Base-by-base conservation (phyloP, 768 basidiomycete genomes). In the Coprinellus micaceus region DNA sequence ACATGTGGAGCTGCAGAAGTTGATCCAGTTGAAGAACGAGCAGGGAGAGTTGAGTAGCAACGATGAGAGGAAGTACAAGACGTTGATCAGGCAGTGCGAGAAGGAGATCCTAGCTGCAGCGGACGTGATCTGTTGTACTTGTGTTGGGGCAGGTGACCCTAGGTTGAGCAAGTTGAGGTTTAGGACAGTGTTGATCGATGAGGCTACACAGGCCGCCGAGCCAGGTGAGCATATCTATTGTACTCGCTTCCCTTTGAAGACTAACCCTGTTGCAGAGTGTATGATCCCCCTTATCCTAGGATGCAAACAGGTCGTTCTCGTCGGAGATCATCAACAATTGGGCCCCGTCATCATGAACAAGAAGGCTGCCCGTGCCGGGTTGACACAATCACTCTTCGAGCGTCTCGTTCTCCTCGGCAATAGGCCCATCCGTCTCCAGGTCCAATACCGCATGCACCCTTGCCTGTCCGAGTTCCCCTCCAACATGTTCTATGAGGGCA, bases 311-410 rank as follows among this genome's bases (percentile, higher is more conserved):
- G 94, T 94, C 54, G 97, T 99, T 25, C 83, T 99, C 39, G 97
- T 99, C 53, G 97, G 97, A 52, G 96, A 98, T 74, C 91, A 97
- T 70, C 92, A 80, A 77, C 97, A 98, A 80, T 86, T 98, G 49
- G 97, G 97, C 1, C 97, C 97, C 6, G 97, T 98, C 65, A 98
- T 99, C 69, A 98, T 99, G 97, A 99, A 98, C 83, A 99, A 99
- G 83, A 98, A 99, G 68, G 97, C 97, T 0, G 96, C 97, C 2
- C 91, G 94, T n/a, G 97, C 97, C 4, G 97, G 97, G 19, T 82
- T 99, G 37, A 98, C 95, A 0, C 97, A 98, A 67, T 99, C 97
- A 0, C 85, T 99, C 19, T 99, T 99, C 64, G 97, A 99, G 69
- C 89, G 97, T 44, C 87, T 99, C 46, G 94, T 99, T 60, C 81